These are phyloP conservation scores for Penicillium lagena DNA, from an alignment of 495 filamentous ascomycete genomes.

Conservation along the genomic window DNA sequence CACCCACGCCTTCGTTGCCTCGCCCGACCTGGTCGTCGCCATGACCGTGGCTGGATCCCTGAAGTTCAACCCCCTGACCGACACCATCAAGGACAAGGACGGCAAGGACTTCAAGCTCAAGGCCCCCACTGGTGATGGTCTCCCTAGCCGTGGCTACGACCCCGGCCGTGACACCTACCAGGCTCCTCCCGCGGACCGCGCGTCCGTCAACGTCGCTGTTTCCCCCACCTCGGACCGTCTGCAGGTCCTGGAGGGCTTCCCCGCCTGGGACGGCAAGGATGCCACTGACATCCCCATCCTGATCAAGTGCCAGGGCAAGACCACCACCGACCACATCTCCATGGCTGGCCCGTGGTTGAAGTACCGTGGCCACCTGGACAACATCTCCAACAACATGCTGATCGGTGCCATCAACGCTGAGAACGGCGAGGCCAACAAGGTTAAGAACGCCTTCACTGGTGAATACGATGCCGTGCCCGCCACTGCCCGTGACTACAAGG, in stretches of 20 bases:
- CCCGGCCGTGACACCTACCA: conserved; percentile 94
- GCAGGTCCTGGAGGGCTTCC: conserved; percentile 82
- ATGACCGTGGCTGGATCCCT: conserved; percentile 85
- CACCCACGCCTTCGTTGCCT: conserved; percentile 96
- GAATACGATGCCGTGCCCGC: conserved; percentile 84
- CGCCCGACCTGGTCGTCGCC: conserved; percentile 94
- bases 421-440: conserved; percentile 97
- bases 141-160: conserved; percentile 82
- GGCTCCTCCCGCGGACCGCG: conserved; percentile 80
- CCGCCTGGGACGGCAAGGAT: conserved; percentile 92
- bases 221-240: conserved; percentile 89
- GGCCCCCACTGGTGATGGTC: conserved; percentile 72
- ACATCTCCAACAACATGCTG: conserved; percentile 99
- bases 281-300: conserved; percentile 81
- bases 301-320: conserved; percentile 98
- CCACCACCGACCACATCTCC: conserved; percentile 98
- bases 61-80: conserved; percentile 95
- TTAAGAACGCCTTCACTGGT: conserved; percentile 84
- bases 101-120: conserved; percentile 92
- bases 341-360: conserved; percentile 98
- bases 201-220: conserved; percentile 68
- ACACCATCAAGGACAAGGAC: conserved; percentile 90
- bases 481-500: conserved; percentile 97
- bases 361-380: conserved; percentile 99
- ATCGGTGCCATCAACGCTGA: conserved; percentile 95